A percentile compares a stretch with the other conserved stretches of the same genome.
These are phyloP conservation scores for Nicotiana obtusifolia DNA, from an alignment of 257 asterid genomes.

Conservation along the genomic window DNA sequence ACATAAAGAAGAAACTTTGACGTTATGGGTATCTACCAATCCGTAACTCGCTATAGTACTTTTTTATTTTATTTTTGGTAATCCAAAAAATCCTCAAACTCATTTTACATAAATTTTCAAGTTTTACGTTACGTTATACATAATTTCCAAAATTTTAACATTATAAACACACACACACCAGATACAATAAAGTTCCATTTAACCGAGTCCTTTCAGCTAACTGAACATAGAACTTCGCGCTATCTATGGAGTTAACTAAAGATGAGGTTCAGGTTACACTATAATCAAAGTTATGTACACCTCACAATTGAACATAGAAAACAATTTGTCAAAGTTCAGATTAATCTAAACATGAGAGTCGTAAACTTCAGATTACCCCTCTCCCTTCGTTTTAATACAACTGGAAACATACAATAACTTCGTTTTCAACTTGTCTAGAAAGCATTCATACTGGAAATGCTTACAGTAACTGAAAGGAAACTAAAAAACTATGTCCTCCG, in stretches of 20 bases:
- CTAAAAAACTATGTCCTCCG: constrained; percentile 8
- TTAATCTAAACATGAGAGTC: not conserved
- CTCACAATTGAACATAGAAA: not conserved
- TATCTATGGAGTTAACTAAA: not conserved
- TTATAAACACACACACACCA: too few relatives aligned
- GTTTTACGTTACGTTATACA: too few relatives aligned
- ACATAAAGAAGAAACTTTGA: too few relatives aligned
- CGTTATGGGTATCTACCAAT: too few relatives aligned
- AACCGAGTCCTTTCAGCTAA: too few relatives aligned
- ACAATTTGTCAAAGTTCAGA: not conserved
- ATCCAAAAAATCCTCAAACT: too few relatives aligned
- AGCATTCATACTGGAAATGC: constrained; percentile 7
- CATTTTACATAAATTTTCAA: too few relatives aligned
- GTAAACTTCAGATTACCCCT: not conserved
- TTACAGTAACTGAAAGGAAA: not conserved
- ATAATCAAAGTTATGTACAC: not conserved
- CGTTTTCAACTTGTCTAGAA: not conserved
- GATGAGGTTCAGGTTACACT: not conserved
- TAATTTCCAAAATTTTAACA: too few relatives aligned
- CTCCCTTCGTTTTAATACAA: not conserved
- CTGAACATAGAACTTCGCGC: too few relatives aligned
- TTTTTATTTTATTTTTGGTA: too few relatives aligned
- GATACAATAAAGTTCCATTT: too few relatives aligned
- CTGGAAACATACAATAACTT: constrained; percentile 9
- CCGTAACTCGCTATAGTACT: too few relatives aligned